phyloP scores from a whole-genome alignment of 2,329 filamentous ascomycete genomes.

The Fusarium sp. region DNA sequence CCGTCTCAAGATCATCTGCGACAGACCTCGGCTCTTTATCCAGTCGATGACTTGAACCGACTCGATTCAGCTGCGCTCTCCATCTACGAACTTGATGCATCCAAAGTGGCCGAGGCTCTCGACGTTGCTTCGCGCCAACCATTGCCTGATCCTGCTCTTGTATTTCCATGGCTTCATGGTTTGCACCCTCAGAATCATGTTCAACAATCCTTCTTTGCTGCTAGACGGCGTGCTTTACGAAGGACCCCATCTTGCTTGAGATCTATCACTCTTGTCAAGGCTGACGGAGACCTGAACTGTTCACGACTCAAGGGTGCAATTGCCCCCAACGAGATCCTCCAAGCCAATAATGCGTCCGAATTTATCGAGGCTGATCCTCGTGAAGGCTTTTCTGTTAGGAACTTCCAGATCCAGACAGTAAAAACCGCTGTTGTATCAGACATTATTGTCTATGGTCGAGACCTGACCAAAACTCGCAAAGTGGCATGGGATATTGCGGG shows the following conservation, averaged over 20 bases:
- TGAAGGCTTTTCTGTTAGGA: conserved; percentile 93
- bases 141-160: conserved; percentile 81
- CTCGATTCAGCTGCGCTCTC: conserved; percentile 62
- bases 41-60: conserved; percentile 70
- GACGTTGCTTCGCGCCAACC: conserved; percentile 81
- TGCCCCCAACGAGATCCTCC: conserved; percentile 80
- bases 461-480: conserved; percentile 67
- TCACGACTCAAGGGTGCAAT: conserved; percentile 89
- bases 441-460: conserved; percentile 89
- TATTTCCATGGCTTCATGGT: conserved; percentile 97
- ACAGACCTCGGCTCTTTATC: conserved; percentile 76
- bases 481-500: conserved; percentile 74
- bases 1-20: conserved; percentile 66
- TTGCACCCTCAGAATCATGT: conserved; percentile 88
- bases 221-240: conserved; percentile 74
- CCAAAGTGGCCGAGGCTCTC: conserved; percentile 74
- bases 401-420: conserved; percentile 94
- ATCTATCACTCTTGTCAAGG: conserved; percentile 86
- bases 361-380: conserved; percentile 87
- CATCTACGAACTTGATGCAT: conserved; percentile 77
- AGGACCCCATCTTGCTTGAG: conserved; percentile 78
- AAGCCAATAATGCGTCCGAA: conserved; percentile 58
- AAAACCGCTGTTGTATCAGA: conserved; percentile 91
- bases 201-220: conserved; percentile 88
- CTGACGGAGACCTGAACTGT: conserved; percentile 77